Evolutionary conservation across 176 grass and related monocot genomes (phyloP), one percentile per base, ranked within the genome.

Genomic region (Bonia amplexicaulis): DNA sequence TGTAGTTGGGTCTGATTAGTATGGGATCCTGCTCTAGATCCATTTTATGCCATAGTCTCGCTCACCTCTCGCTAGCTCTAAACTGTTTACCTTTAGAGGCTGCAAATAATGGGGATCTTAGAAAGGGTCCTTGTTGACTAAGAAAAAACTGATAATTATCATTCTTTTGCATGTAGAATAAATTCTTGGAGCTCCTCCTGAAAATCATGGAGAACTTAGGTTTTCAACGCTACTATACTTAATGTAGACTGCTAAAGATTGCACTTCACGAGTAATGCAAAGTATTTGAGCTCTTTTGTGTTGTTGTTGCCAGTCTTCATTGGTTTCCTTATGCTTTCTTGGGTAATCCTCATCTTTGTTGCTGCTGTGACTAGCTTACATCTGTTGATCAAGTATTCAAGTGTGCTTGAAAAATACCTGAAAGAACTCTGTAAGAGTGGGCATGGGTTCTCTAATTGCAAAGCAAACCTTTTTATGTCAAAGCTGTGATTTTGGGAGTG

Each of bases 41-140:
- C 37, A 71, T 55, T 80, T 82, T 55, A 59, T 82, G 13, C 23
- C n/a, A 12, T 19, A 80, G n/a, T n/a, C 65, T 55, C 12, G 15
- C 9, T 82, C 29, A 37, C 35, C 45, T n/a, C 65, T 55, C 12
- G 15, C 9, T 82, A 44, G 52, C 35, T 58, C 52, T 66, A 45
- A 40, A 71, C 14, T 82, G 16, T 71, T 70, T 37, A 45, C 60
- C 54, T 82, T 54, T 53, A 3, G n/a, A 42, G 47, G 80, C n/a
- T 71, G 48, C 60, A 81, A 81, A 59, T 65, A 27, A 83, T 83
- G 31, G 40, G 74, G 68, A 67, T 57, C 58, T 58, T 73, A 79
- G 57, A 19, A 84, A 61, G 14, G 69, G 51, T 80, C 26, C 26
- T 23, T 74, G 62, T 78, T 14, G 42, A 41, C 22, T 12, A 29